phyloP scores from a whole-genome alignment of 1,284 basidiomycete species.

The Marasmius fiardii region DNA sequence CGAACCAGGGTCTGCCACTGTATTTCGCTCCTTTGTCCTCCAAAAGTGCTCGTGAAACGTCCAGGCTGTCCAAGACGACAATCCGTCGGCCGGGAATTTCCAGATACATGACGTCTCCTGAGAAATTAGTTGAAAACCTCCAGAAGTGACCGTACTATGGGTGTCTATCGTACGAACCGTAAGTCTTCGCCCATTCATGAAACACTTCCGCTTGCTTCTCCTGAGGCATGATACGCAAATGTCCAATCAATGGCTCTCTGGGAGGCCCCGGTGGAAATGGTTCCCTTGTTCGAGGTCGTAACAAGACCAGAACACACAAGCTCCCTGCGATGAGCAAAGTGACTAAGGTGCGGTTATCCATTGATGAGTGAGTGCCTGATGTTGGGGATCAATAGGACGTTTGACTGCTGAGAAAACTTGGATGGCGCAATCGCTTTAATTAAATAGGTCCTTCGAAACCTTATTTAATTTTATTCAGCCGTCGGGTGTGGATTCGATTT shows the following conservation, averaged over 20 bases:
- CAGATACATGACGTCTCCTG: constrained; percentile 16
- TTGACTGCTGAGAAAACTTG: too few relatives aligned
- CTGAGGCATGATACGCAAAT: constrained; percentile 14
- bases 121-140: background rate
- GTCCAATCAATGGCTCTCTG: constrained; percentile 16
- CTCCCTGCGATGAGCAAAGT: background rate
- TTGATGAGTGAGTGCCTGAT: too few relatives aligned
- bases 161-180: constrained; percentile 16
- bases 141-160: background rate
- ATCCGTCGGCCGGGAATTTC: constrained; percentile 5
- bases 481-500: too few relatives aligned
- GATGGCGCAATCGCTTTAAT: too few relatives aligned
- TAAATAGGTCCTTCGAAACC: too few relatives aligned
- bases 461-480: too few relatives aligned
- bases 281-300: background rate
- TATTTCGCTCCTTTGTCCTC: constrained; percentile 15
- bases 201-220: constrained; percentile 11
- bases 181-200: constrained; percentile 17
- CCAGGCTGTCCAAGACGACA: constrained; percentile 12
- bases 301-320: background rate
- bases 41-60: constrained; percentile 13
- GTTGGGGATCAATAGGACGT: too few relatives aligned
- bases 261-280: constrained; percentile 17
- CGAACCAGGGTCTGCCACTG: constrained; percentile 13
- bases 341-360: background rate